Base-by-base conservation (phyloP, 2,329 filamentous ascomycete genomes). In the Aspergillus fumigatus region DNA sequence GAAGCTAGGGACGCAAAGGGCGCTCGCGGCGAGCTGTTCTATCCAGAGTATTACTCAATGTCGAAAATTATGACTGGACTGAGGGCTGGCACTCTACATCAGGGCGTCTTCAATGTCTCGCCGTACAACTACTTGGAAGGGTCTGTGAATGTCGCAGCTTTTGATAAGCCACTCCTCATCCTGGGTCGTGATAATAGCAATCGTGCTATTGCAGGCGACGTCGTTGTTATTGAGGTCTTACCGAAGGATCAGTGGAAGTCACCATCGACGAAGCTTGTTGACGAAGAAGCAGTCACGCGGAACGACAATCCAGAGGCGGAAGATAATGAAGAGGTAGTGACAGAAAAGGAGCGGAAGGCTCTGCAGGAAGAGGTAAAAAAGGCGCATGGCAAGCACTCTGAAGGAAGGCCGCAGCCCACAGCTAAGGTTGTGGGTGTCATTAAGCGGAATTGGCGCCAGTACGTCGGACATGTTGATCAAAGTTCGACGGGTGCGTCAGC, bases 121-220 rank as follows among this genome's bases (percentile, higher is more conserved):
- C 90, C 91, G 0, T 99, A 97, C 80, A 99, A 99, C 77, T 99
- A 97, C 67, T 81, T 99, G 10, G 94, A 99, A 73, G 94, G 91
- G 1, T 92, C 91, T 0, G 89, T 97, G 60, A 88, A 93, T 66
- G 92, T 96, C 0, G 86, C 92, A 1, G 86, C 92, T 4, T 99
- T 99, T 67, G 88, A 94, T 58, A 95, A 94, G 67, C 83, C 92
- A 1, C 83, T 99, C 29, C 81, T 99, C 17, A 84, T 99, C 49
- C 82, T 97, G 17, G 94, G 94, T 11, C 84, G 94, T 59, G 94
- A 99, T 68, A 97, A 95, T 74, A 97, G 96, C 79, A 99, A 97
- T 75, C 85, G 94, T 63, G 87, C 93, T 25, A 87, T 99, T 21
- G 90, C 94, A 58, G 93, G 93, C 23, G 94, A 99, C 74, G 79